Conservation (phyloP, 2,329 filamentous ascomycete genomes). For the Aspergillus bombycis region DNA sequence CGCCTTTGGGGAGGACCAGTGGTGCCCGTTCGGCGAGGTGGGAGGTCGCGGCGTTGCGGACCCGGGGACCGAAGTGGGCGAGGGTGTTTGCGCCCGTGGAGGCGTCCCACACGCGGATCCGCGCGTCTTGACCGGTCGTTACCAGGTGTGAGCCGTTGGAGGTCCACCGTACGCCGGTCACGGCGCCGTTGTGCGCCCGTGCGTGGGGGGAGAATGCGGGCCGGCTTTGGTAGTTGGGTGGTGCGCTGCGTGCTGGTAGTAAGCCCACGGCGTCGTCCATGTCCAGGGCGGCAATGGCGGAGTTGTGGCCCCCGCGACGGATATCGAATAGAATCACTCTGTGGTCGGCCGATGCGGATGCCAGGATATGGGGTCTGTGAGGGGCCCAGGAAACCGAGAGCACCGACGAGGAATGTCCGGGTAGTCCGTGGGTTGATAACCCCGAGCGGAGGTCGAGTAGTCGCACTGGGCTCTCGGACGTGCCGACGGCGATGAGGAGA, state of each 20-base stretch:
- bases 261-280: conserved; percentile 80
- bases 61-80: conserved; percentile 79
- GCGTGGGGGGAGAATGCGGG: conserved; percentile 50
- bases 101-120: conserved; percentile 85
- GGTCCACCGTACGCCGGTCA: conserved; percentile 85
- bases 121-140: conserved; percentile 79
- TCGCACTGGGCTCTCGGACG: conserved; percentile 80
- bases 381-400: conserved; percentile 81
- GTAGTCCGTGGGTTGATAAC: conserved; percentile 70
- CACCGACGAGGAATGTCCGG: conserved; percentile 68
- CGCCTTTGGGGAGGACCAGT: conserved; percentile 63
- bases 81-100: conserved; percentile 81
- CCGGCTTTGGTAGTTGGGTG: conserved; percentile 32
- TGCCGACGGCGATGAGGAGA: conserved; percentile 84
- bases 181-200: conserved; percentile 75
- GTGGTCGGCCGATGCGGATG: conserved; percentile 83
- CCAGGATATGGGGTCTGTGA: conserved; percentile 74
- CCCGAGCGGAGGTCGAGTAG: conserved; percentile 86
- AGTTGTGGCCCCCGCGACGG: conserved; percentile 67
- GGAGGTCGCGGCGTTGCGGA: conserved; percentile 68
- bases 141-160: conserved; percentile 76
- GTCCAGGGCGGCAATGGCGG: conserved; percentile 76
- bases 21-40: conserved; percentile 65
- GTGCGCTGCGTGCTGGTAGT: conserved; percentile 40
- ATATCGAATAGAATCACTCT: conserved; percentile 86